A percentile compares a stretch with the other conserved stretches of the same genome.
Conservation (phyloP, 2,329 filamentous ascomycete species). For the Talaromyces marneffei region DNA sequence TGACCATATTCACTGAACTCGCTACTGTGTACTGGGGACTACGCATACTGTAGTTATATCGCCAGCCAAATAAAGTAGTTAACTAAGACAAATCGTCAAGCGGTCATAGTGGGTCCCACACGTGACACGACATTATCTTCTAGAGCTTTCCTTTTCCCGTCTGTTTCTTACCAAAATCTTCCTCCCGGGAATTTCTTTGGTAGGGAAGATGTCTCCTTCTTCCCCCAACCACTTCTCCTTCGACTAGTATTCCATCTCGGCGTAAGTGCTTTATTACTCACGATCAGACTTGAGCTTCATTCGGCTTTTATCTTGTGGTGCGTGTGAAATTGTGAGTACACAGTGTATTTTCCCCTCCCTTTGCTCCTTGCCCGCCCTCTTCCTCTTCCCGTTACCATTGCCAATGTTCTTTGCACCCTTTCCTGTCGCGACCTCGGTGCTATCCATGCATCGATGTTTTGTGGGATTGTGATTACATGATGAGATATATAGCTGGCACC, state of each 20-base stretch:
- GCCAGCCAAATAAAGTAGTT: too few species aligned
- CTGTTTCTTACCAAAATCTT: conserved; percentile 18
- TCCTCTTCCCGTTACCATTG: background rate
- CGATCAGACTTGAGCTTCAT: background rate
- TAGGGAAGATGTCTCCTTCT: conserved; percentile 12
- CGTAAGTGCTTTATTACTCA: background rate
- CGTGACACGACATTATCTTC: conserved; percentile 18
- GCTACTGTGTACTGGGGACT: too few species aligned
- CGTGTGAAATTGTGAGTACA: conserved; percentile 5
- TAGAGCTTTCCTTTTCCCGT: conserved; percentile 33
- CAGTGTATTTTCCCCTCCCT: background rate
- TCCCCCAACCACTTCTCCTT: background rate
- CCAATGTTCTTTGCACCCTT: background rate
- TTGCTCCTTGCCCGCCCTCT: background rate
- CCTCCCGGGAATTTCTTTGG: conserved; percentile 11
- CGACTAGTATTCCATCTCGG: background rate
- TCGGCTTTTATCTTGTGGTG: background rate
- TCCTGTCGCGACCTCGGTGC: too few species aligned
- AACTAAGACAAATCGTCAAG: too few species aligned
- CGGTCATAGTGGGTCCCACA: background rate
- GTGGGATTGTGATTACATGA: conserved; percentile 35
- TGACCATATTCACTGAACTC: too few species aligned
- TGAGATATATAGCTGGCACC: conserved; percentile 60
- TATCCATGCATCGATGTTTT: conserved; percentile 11
- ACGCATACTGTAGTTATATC: too few species aligned